Evolutionary conservation across 2,329 filamentous ascomycete genomes (phyloP).

Genomic region (Ambrosiella xylebori): DNA sequence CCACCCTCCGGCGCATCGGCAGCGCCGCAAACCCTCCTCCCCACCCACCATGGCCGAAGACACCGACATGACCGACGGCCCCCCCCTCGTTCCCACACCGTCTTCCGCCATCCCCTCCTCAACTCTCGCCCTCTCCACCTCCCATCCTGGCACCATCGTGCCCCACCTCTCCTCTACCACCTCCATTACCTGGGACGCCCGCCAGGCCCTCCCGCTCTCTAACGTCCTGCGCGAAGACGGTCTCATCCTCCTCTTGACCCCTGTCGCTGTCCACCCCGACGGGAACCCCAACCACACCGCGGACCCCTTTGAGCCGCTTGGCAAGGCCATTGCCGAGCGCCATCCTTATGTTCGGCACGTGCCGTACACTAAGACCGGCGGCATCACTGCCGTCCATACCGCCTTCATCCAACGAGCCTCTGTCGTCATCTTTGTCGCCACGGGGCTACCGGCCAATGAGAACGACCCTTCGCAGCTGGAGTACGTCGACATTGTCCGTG

Average conservation of each 20-base stretch:
- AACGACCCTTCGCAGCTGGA: constrained; percentile 35
- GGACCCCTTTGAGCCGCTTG: constrained; percentile 60
- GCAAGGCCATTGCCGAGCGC: constrained; percentile 40
- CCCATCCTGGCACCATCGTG: constrained; percentile 5
- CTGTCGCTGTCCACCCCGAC: constrained; percentile 32
- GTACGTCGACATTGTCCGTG: constrained; percentile 28
- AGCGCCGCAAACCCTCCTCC: not conserved
- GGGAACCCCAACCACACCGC: constrained; percentile 25
- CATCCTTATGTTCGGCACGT: constrained; percentile 51
- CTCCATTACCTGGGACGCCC: constrained; percentile 25
- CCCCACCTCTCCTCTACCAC: constrained; percentile 9
- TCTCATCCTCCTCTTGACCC: constrained; percentile 44
- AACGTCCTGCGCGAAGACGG: constrained; percentile 27
- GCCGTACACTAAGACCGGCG: constrained; percentile 47
- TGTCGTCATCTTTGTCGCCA: constrained; percentile 43
- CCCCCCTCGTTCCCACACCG: not conserved
- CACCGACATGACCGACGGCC: constrained; percentile 9
- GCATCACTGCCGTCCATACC: constrained; percentile 46
- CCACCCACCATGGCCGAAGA: constrained; percentile 10
- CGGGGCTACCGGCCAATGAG: constrained; percentile 25
- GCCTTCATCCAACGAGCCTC: constrained; percentile 44
- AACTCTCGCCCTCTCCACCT: constrained; percentile 24
- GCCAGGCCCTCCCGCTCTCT: constrained; percentile 30
- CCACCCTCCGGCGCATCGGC: not conserved
- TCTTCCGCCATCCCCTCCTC: constrained; percentile 20